Evolutionary conservation across 2,329 filamentous ascomycete species (phyloP).

Genomic region (Coniochaeta ligniaria): DNA sequence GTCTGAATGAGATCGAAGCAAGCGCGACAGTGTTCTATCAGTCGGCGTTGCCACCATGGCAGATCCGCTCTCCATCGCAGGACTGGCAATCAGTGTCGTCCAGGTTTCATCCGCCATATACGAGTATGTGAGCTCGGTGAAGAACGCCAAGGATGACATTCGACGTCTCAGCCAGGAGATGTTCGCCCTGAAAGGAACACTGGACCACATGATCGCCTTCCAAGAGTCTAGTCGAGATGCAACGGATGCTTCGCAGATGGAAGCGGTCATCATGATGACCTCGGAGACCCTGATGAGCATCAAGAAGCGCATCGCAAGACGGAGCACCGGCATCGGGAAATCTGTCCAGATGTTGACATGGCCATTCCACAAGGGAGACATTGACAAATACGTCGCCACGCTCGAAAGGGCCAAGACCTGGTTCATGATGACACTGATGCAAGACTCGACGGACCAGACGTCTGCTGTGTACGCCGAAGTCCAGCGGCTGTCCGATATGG

Average conservation of each 20-base stretch:
- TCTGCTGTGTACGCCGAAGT: conserved; percentile 12
- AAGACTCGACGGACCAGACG: conserved; percentile 12
- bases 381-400: conserved; percentile 13
- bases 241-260: conserved; percentile 1
- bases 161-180: conserved; percentile 16
- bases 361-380: conserved; percentile 12
- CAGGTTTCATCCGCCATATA: conserved; percentile 13
- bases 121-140: conserved; percentile 10
- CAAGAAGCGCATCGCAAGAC: conserved; percentile 8
- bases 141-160: conserved; percentile 16
- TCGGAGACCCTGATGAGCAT: conserved; percentile 13
- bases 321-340: conserved; percentile 9
- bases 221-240: conserved; percentile 3
- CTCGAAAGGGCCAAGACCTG: conserved; percentile 16
- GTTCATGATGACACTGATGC: conserved; percentile 17
- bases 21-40: background rate
- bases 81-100: conserved; percentile 7
- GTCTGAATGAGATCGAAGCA: background rate
- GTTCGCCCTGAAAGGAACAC: conserved; percentile 14
- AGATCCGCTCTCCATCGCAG: conserved; percentile 1
- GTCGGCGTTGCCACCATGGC: background rate
- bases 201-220: conserved; percentile 12
- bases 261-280: conserved; percentile 14
- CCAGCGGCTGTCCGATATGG: conserved; percentile 10
- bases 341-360: conserved; percentile 9